Base-by-base conservation (phyloP, 495 filamentous ascomycete genomes). In the Annulohypoxylon nitens region DNA sequence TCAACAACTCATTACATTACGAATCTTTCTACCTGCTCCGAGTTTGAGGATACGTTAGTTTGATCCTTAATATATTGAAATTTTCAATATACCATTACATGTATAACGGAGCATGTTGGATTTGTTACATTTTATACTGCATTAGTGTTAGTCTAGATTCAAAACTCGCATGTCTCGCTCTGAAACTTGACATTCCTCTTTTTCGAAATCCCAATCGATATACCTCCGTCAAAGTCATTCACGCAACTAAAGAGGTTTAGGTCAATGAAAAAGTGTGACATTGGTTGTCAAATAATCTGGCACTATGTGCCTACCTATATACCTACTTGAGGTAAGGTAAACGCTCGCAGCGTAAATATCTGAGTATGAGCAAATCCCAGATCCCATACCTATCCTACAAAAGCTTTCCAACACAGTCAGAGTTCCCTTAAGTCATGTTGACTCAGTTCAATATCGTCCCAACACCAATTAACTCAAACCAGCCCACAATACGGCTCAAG, bases 341-440 rank as follows among this genome's bases (percentile, higher is more conserved):
- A 48, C 39, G 18, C 39, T 53, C 23, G 23, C 43, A 20, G 37
- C 37, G 12, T 37, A 54, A 25, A 70, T 34, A 43, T 25, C 48
- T 26, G 41, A 64, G 67, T 36, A 59, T 48, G 23, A 60, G n/a
- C 47, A 53, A 37, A 60, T 61, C 54, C 53, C 16, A 60, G 3
- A 53, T 12, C 26, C 14, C 25, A 26, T 39, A 63, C 5, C 57
- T 39, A 63, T 12, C 57, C 2, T 60, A 60, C 57, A 60, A 26
- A 23, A 20, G 30, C 12, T 30, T 41, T 45, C 20, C 20, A 18
- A 41, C 7, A 33, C 20, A 8, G 20, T 39, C 9, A 37, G 30
- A 12, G n/a, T 23, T 43, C 57, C 14, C 53, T 16, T 12, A 55
- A 37, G 53, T 57, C 53, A 20, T 20, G 16, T 33, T 14, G 50